These are phyloP conservation scores for Fusarium anguioides DNA, from an alignment of 2,329 filamentous ascomycete species.

Conservation along the genomic window DNA sequence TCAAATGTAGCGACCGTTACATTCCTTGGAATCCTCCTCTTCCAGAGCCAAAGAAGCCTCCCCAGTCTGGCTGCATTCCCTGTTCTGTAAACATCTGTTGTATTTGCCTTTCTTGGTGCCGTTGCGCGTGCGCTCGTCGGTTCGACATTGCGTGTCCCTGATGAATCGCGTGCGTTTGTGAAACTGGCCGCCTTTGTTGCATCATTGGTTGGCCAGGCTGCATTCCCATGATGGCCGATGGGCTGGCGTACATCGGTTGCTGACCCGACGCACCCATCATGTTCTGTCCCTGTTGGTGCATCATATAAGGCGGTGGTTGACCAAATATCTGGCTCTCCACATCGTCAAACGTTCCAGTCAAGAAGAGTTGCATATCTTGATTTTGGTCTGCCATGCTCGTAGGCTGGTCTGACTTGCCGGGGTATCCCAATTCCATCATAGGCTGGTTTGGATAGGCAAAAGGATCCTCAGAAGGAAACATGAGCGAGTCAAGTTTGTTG, in stretches of 20 bases:
- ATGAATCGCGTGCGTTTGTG: constrained; percentile 42
- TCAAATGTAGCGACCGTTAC: constrained; percentile 53
- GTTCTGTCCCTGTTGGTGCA: constrained; percentile 57
- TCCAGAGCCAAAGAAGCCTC: constrained; percentile 59
- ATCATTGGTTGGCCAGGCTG: constrained; percentile 49
- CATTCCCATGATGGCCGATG: constrained; percentile 57
- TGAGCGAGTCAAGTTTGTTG: constrained; percentile 79
- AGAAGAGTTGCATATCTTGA: constrained; percentile 60
- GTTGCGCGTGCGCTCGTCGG: constrained; percentile 42
- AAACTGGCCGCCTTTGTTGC: constrained; percentile 39
- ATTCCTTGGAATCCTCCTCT: constrained; percentile 57
- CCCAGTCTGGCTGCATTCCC: constrained; percentile 59
- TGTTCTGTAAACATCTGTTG: constrained; percentile 63
- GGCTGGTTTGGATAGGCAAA: constrained; percentile 84
- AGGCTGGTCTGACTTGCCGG: constrained; percentile 50
- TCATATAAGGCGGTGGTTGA: constrained; percentile 76
- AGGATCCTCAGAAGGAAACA: constrained; percentile 83
- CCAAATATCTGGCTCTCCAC: constrained; percentile 80
- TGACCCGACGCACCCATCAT: constrained; percentile 57
- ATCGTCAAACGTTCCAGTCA: constrained; percentile 68
- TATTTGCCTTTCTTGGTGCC: constrained; percentile 56
- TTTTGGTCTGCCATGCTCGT: constrained; percentile 49
- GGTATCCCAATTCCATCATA: constrained; percentile 68
- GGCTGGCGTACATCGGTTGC: constrained; percentile 56
- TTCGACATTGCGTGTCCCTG: constrained; percentile 41